These are phyloP conservation scores for Botrytis fabae DNA, from an alignment of 2,329 filamentous ascomycete species.

Conservation along the genomic window DNA sequence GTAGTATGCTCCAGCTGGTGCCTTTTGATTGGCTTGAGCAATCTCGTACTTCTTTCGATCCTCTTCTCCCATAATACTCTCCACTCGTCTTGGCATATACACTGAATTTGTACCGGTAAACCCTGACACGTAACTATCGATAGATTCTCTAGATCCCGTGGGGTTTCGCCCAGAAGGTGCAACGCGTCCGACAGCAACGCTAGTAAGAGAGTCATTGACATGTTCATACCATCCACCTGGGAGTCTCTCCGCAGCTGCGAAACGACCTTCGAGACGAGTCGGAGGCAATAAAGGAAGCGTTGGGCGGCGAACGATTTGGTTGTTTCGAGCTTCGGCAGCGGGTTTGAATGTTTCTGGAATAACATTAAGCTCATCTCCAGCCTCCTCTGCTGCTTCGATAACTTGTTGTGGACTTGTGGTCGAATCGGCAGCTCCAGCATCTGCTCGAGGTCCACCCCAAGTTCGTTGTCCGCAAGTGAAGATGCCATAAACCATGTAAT, in stretches of 20 bases:
- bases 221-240: conserved; percentile 70
- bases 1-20: conserved; percentile 43
- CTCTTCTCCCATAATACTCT: conserved; percentile 73
- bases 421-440: conserved; percentile 77
- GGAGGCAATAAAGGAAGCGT: conserved; percentile 69
- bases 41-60: conserved; percentile 73
- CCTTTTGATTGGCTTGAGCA: conserved; percentile 57
- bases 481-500: conserved; percentile 68
- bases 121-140: conserved; percentile 63
- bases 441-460: conserved; percentile 91
- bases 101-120: conserved; percentile 60
- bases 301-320: conserved; percentile 47
- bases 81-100: conserved; percentile 61
- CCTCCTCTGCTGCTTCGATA: conserved; percentile 75
- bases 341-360: conserved; percentile 80
- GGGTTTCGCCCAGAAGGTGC: conserved; percentile 35
- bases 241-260: conserved; percentile 68
- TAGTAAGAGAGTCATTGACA: conserved; percentile 64
- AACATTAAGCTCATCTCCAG: conserved; percentile 86
- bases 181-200: conserved; percentile 50
- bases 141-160: conserved; percentile 60
- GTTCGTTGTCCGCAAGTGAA: conserved; percentile 84
- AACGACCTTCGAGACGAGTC: conserved; percentile 73
- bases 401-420: conserved; percentile 77
- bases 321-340: conserved; percentile 53